These are phyloP conservation scores for Thraustochytrium sp. DNA, from an alignment of 352 stramenopile species.

Conservation along the genomic window DNA sequence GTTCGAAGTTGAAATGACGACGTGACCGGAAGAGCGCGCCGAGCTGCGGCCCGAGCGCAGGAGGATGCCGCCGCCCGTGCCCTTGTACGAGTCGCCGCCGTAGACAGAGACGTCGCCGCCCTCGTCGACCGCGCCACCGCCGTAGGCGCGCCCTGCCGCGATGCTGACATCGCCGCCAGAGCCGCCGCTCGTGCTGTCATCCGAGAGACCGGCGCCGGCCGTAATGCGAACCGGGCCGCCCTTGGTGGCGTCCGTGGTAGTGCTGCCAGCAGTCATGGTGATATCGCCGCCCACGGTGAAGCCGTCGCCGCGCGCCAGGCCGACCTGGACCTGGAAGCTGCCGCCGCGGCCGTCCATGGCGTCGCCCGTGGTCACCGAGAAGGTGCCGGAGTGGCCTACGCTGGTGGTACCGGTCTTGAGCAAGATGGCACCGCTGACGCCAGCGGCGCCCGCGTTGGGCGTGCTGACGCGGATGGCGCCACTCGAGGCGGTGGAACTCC, in stretches of 20 bases:
- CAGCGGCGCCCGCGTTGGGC: conserved; percentile 53
- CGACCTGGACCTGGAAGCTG: conserved; percentile 60
- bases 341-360: conserved; percentile 59
- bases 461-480: conserved; percentile 44
- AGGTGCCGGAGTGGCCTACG: conserved; percentile 51
- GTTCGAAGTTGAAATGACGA: conserved; percentile 66
- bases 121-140: conserved; percentile 58
- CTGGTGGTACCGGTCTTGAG: conserved; percentile 61
- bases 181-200: conserved; percentile 66
- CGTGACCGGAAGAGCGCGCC: conserved; percentile 61
- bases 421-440: conserved; percentile 61
- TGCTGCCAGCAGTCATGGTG: conserved; percentile 57
- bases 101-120: conserved; percentile 68
- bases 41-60: conserved; percentile 55
- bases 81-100: conserved; percentile 58
- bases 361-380: conserved; percentile 61
- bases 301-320: conserved; percentile 53
- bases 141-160: conserved; percentile 69
- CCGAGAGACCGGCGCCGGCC: conserved; percentile 55
- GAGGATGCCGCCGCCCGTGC: conserved; percentile 58
- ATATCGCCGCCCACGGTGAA: conserved; percentile 51
- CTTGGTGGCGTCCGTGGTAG: conserved; percentile 48
- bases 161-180: conserved; percentile 75
- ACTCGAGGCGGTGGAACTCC: conserved; percentile 49
- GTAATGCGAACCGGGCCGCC: conserved; percentile 55